These are phyloP conservation scores for Boletus insuetus DNA, from an alignment of 768 basidiomycete species.

Conservation along the genomic window DNA sequence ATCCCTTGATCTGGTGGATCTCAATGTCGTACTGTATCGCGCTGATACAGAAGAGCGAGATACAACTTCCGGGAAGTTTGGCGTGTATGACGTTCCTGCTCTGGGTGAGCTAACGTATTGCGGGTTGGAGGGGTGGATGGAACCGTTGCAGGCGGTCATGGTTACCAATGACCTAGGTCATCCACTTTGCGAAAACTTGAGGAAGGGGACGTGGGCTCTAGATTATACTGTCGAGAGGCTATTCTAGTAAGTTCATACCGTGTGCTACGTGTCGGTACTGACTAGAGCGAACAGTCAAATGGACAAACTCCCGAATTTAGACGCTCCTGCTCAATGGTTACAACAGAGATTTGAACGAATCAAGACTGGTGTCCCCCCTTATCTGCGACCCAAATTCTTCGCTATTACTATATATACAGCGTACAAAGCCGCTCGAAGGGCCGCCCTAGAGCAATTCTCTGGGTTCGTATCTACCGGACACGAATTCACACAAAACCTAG, in stretches of 20 bases:
- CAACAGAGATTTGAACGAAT: conserved; percentile 84
- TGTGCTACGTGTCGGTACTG: conserved; percentile 10
- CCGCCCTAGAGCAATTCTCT: conserved; percentile 83
- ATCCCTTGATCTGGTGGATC: conserved; percentile 76
- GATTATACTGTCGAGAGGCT: conserved; percentile 81
- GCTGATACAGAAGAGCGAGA: conserved; percentile 91
- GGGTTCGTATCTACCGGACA: conserved; percentile 85
- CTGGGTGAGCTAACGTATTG: conserved; percentile 81
- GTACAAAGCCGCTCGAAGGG: conserved; percentile 85
- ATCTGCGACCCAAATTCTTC: conserved; percentile 95
- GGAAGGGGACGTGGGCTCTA: conserved; percentile 88
- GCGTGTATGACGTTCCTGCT: conserved; percentile 78
- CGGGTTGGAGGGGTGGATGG: conserved; percentile 98
- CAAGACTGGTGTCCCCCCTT: conserved; percentile 69
- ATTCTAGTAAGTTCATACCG: conserved; percentile 50
- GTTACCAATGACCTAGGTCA: conserved; percentile 91
- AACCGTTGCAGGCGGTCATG: conserved; percentile 79
- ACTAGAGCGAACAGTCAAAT: conserved; percentile 45
- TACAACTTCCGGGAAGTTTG: conserved; percentile 76
- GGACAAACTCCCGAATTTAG: conserved; percentile 63
- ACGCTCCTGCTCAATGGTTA: conserved; percentile 77
- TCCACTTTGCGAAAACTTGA: conserved; percentile 81
- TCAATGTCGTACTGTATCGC: conserved; percentile 85
- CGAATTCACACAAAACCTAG: conserved; percentile 86
- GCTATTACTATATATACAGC: conserved; percentile 87